A percentile compares a stretch with the other conserved stretches of the same genome.
phyloP scores from a whole-genome alignment of 345 rosid species.

The Capsella bursapastoris region DNA sequence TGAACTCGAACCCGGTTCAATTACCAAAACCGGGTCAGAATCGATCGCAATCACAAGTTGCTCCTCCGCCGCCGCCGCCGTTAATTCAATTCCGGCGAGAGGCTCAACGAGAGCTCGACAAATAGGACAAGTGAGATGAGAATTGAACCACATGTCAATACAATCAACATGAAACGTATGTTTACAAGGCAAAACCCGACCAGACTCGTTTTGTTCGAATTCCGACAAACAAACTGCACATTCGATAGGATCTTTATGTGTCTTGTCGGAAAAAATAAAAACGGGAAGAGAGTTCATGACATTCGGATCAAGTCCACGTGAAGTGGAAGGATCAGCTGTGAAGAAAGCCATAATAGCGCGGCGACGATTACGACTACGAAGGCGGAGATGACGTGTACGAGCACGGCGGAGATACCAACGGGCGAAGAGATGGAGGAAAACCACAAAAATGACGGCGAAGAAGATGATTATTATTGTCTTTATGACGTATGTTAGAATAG shows the following conservation, averaged over 20 bases:
- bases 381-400: conserved; percentile 56
- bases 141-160: conserved; percentile 96
- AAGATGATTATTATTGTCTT: conserved; percentile 65
- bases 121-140: conserved; percentile 91
- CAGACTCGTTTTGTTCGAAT: conserved; percentile 75
- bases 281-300: conserved; percentile 73
- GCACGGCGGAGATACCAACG: conserved; percentile 84
- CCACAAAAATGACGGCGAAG: conserved; percentile 68
- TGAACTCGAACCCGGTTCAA: conserved; percentile 45
- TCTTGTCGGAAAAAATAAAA: conserved; percentile 57
- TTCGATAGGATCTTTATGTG: conserved; percentile 56
- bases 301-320: conserved; percentile 63
- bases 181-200: conserved; percentile 81
- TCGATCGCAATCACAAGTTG: conserved; percentile 35
- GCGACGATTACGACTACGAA: conserved; percentile 45
- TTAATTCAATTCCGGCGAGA: background rate
- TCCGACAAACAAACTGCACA: conserved; percentile 91
- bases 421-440: conserved; percentile 78
- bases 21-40: conserved; percentile 26
- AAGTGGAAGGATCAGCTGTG: conserved; percentile 43
- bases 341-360: conserved; percentile 62
- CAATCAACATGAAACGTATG: conserved; percentile 87
- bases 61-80: background rate
- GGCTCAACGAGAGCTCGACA: conserved; percentile 80
- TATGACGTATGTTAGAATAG: conserved; percentile 48